These are phyloP conservation scores for Allium cepa DNA, from an alignment of 106 monocot species.

Conservation along the genomic window DNA sequence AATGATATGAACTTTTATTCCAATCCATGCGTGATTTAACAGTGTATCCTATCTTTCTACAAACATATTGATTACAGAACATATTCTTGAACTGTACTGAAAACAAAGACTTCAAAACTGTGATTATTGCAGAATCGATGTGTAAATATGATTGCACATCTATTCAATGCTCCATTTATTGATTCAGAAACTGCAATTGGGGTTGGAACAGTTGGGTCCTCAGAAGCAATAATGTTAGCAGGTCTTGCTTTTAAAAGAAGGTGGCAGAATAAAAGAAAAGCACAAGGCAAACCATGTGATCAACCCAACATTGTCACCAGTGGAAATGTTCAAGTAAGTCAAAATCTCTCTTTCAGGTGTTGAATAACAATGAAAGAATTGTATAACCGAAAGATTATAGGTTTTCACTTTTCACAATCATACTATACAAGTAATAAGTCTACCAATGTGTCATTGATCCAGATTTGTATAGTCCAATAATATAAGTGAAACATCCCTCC, in stretches of 20 bases:
- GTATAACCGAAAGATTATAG: no score
- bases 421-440: no score
- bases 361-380: no score
- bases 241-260: conserved; percentile 66
- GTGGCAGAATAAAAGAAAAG: conserved; percentile 61
- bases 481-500: no score
- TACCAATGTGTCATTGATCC: no score
- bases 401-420: no score
- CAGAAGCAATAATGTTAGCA: conserved; percentile 74
- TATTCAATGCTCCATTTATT: conserved; percentile 60
- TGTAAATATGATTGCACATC: conserved; percentile 77
- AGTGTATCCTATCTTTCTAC: no score
- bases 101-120: not conserved
- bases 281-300: conserved; percentile 50
- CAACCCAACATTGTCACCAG: conserved; percentile 77
- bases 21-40: no score
- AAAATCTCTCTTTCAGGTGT: not conserved
- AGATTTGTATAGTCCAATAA: not conserved
- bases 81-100: not conserved
- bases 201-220: conserved; percentile 66
- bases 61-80: no score
- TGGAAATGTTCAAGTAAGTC: conserved; percentile 57
- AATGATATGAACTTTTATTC: not conserved
- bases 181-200: conserved; percentile 52
- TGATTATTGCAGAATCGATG: conserved; percentile 41